These are phyloP conservation scores for Starmerella ratchasimensis DNA, from an alignment of 805 yeast genomes.

Conservation along the genomic window DNA sequence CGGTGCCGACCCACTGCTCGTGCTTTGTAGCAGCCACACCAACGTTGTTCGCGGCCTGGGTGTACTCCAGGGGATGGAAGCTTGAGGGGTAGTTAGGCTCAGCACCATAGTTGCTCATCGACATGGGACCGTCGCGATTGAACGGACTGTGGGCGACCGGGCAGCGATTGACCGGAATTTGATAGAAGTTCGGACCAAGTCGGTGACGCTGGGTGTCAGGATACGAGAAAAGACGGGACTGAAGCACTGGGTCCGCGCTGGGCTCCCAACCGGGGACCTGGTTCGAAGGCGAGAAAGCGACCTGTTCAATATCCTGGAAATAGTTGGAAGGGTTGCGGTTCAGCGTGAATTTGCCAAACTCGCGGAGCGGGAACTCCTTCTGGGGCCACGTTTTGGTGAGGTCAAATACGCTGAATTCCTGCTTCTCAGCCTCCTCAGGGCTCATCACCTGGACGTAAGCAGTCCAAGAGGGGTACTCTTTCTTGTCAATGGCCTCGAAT, in stretches of 20 bases:
- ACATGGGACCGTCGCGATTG: slow-evolving; percentile 52
- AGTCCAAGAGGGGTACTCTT: slow-evolving; percentile 39
- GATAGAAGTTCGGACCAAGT: slow-evolving; percentile 54
- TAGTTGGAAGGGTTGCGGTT: slow-evolving; percentile 45
- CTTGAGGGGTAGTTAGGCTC: slow-evolving; percentile 42
- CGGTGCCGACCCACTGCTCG: slow-evolving; percentile 73
- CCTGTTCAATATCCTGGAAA: slow-evolving; percentile 38
- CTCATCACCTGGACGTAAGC: slow-evolving; percentile 47
- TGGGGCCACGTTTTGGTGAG: slow-evolving; percentile 50
- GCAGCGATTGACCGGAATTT: slow-evolving; percentile 51
- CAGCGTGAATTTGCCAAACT: slow-evolving; percentile 41
- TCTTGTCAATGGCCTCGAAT: slow-evolving; percentile 35
- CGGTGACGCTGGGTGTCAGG: slow-evolving; percentile 68
- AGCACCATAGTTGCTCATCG: slow-evolving; percentile 35
- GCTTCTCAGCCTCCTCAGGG: slow-evolving; percentile 41
- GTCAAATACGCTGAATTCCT: slow-evolving; percentile 37
- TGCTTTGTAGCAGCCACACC: slow-evolving; percentile 32
- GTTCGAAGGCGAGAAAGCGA: slow-evolving; percentile 61
- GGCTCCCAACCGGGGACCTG: slow-evolving; percentile 65
- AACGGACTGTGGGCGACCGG: slow-evolving; percentile 36
- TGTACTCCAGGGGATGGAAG: slow-evolving; percentile 26
- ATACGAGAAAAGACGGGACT: slow-evolving; percentile 62
- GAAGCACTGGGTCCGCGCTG: slow-evolving; percentile 64
- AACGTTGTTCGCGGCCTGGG: slow-evolving; percentile 11
- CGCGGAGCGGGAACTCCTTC: slow-evolving; percentile 39